These are phyloP conservation scores for Lonicera japonica DNA, from an alignment of 129 eudicot species.

Conservation along the genomic window DNA sequence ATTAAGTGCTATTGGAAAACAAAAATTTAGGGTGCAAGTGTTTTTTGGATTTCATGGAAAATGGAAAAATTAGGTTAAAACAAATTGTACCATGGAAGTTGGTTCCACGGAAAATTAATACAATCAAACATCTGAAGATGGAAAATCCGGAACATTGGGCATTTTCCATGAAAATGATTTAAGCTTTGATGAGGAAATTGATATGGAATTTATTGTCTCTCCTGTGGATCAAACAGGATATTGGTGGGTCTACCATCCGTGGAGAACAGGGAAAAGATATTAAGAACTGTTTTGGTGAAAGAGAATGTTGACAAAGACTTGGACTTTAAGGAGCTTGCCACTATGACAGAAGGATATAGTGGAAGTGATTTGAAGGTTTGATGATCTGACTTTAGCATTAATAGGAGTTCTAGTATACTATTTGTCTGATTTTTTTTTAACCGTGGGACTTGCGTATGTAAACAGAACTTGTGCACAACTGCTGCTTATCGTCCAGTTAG, in stretches of 20 bases:
- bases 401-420: background rate
- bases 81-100: too few relatives aligned
- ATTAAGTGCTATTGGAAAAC: too few relatives aligned
- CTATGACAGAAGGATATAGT: constrained; percentile 81
- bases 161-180: background rate
- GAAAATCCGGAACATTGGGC: too few relatives aligned
- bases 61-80: too few relatives aligned
- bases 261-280: constrained; percentile 71
- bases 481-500: constrained; percentile 96
- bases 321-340: constrained; percentile 62
- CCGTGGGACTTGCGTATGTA: background rate
- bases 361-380: constrained; percentile 94
- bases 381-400: background rate
- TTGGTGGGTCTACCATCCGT: constrained; percentile 91
- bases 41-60: too few relatives aligned
- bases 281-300: constrained; percentile 68
- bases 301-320: constrained; percentile 54
- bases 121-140: too few relatives aligned
- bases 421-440: constrained; percentile 5
- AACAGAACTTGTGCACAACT: constrained; percentile 85
- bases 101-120: too few relatives aligned
- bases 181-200: background rate
- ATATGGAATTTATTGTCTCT: background rate
- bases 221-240: constrained; percentile 47
- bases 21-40: too few relatives aligned